Conservation (phyloP, 352 stramenopile genomes). For the Pythium guiyangense region DNA sequence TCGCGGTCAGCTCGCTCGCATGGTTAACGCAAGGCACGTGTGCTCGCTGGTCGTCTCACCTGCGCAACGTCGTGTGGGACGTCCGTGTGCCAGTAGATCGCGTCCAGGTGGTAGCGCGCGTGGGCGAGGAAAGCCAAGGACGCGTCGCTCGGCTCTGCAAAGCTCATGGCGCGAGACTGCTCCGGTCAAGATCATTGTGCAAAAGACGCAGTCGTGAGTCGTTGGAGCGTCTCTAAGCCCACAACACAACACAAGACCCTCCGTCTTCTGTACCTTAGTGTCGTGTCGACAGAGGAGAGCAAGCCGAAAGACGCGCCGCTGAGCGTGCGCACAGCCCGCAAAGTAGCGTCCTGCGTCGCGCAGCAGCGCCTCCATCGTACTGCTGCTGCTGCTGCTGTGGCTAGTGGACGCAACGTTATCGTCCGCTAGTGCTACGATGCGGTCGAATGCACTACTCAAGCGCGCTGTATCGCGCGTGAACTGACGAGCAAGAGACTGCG, state of each 20-base stretch:
- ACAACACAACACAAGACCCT: too few species aligned
- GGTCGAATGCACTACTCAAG: conserved; percentile 23
- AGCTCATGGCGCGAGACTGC: conserved; percentile 13
- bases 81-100: conserved; percentile 45
- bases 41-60: conserved; percentile 14
- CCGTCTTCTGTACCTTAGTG: conserved; percentile 5
- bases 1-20: too few species aligned
- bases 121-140: conserved; percentile 25
- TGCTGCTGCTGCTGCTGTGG: conserved; percentile 3
- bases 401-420: background rate
- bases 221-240: too few species aligned
- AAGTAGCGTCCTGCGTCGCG: conserved; percentile 28
- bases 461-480: conserved; percentile 28
- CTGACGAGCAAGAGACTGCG: conserved; percentile 10
- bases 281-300: conserved; percentile 9
- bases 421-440: background rate
- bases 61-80: conserved; percentile 30
- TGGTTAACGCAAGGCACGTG: background rate
- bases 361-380: conserved; percentile 33
- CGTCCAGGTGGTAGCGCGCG: conserved; percentile 29
- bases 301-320: conserved; percentile 3
- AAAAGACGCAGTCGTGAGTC: conserved; percentile 12
- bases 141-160: conserved; percentile 2
- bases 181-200: background rate
- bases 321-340: background rate